These are phyloP conservation scores for Ciborinia camelliae DNA, from an alignment of 2,329 filamentous ascomycete species.

Conservation along the genomic window DNA sequence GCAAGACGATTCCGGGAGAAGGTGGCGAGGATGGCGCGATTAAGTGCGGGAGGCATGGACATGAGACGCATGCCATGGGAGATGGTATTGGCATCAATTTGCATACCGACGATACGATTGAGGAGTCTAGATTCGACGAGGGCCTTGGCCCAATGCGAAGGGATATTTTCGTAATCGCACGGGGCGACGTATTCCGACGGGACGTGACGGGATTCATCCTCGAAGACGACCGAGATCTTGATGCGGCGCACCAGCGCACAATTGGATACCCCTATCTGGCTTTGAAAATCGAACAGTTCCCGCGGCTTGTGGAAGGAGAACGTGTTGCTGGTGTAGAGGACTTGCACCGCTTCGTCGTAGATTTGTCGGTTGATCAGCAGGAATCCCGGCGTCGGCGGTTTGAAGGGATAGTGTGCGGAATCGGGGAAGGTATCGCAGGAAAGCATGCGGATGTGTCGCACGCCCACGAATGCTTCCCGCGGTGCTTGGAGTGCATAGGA, in stretches of 20 bases:
- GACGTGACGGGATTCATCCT: slow-evolving; percentile 4
- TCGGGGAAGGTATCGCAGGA: slow-evolving; percentile 16
- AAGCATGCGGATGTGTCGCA: slow-evolving; percentile 10
- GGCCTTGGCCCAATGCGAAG: slow-evolving; percentile 13
- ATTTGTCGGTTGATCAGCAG: slow-evolving; percentile 11
- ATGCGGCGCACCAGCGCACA: slow-evolving; percentile 11
- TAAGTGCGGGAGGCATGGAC: slow-evolving; percentile 11
- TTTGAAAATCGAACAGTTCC: slow-evolving; percentile 16
- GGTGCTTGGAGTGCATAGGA: slow-evolving; percentile 26
- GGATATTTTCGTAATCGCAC: slow-evolving; percentile 13
- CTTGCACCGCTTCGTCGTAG: slow-evolving; percentile 4
- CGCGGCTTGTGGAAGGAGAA: slow-evolving; percentile 11
- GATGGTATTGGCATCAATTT: slow-evolving; percentile 8
- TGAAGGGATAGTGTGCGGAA: slow-evolving; percentile 16
- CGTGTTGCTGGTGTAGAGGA: slow-evolving; percentile 14
- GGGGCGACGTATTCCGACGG: slow-evolving; percentile 11
- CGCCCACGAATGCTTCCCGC: slow-evolving; percentile 14
- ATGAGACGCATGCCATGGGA: slow-evolving; percentile 8
- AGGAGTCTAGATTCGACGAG: slow-evolving; percentile 1
- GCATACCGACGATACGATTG: slow-evolving; percentile 10
- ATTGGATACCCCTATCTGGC: slow-evolving; percentile 2
- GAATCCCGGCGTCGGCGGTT: slow-evolving; percentile 12
- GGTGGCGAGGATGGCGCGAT: slow-evolving; percentile 5
- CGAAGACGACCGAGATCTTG: slow-evolving; percentile 12
- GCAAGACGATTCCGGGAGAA: slow-evolving; percentile 7